Conservation (phyloP, 106 monocot species). For the Ottelia alismoides region DNA sequence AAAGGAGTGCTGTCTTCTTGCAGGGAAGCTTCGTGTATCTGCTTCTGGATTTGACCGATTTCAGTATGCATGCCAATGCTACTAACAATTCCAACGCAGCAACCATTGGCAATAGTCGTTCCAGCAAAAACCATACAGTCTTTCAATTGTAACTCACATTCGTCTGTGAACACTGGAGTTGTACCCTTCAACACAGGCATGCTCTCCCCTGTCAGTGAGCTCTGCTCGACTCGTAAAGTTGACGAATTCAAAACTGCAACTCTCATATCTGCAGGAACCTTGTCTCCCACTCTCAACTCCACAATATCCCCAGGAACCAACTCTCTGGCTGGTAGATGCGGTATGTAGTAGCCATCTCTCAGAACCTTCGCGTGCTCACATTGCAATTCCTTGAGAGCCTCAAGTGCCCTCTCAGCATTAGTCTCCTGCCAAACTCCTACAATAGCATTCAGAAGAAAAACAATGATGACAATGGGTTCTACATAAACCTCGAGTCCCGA, state of each 20-base stretch:
- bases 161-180: constrained; percentile 20
- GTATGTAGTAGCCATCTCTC: constrained; percentile 31
- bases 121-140: constrained; percentile 52
- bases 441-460: constrained; percentile 41
- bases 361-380: constrained; percentile 36
- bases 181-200: constrained; percentile 47
- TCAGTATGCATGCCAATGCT: constrained; percentile 43
- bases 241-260: constrained; percentile 33
- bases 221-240: constrained; percentile 40
- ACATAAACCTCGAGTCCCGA: constrained; percentile 30
- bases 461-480: constrained; percentile 37
- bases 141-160: constrained; percentile 49
- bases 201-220: constrained; percentile 53
- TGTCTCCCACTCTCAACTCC: constrained; percentile 45
- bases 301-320: constrained; percentile 53
- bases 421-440: constrained; percentile 61
- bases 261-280: constrained; percentile 55
- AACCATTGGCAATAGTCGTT: constrained; percentile 43
- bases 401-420: constrained; percentile 46
- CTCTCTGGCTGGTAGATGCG: constrained; percentile 31
- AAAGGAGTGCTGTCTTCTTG: constrained; percentile 69
- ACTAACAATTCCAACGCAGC: constrained; percentile 26
- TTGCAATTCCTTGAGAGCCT: constrained; percentile 53
- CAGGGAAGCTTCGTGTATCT: constrained; percentile 70
- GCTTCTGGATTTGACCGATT: constrained; percentile 74